phyloP scores from a whole-genome alignment of 202 grass and related monocot genomes.

The Elaeis oleifera region DNA sequence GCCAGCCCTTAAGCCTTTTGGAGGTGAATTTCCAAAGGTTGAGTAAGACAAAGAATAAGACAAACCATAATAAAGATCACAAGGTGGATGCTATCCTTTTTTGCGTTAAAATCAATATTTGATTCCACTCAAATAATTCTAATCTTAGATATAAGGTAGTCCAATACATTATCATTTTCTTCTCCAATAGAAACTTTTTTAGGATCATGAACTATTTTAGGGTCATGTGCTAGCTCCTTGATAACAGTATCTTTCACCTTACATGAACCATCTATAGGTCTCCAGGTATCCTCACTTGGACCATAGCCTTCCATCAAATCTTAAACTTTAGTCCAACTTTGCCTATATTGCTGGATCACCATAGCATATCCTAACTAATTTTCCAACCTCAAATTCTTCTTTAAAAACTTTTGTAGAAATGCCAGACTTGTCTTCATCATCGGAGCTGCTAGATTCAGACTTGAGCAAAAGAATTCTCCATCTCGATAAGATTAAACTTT shows the following conservation, averaged over 20 bases:
- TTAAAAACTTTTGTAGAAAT: conserved; percentile 12
- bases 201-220: conserved; percentile 24
- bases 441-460: background rate
- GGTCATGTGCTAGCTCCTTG: conserved; percentile 19
- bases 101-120: conserved; percentile 47
- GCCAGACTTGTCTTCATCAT: conserved; percentile 13
- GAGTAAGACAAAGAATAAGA: conserved; percentile 61
- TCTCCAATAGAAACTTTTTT: conserved; percentile 61
- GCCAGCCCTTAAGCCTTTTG: conserved; percentile 17
- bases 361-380: conserved; percentile 55
- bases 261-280: too few species aligned
- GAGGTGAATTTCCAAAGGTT: conserved; percentile 50
- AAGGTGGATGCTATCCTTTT: conserved; percentile 33
- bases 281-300: background rate
- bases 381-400: conserved; percentile 50
- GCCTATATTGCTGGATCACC: conserved; percentile 36
- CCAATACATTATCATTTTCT: conserved; percentile 76
- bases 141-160: conserved; percentile 50
- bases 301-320: background rate
- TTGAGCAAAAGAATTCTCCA: background rate
- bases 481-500: conserved; percentile 25
- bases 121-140: conserved; percentile 47
- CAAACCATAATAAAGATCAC: conserved; percentile 70
- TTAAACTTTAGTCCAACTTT: conserved; percentile 46
- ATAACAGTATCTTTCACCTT: conserved; percentile 1